Percentiles rank a stretch among this genome's conserved stretches.
These are phyloP conservation scores for Petunia secreta DNA, from an alignment of 257 asterid genomes.

Conservation along the genomic window DNA sequence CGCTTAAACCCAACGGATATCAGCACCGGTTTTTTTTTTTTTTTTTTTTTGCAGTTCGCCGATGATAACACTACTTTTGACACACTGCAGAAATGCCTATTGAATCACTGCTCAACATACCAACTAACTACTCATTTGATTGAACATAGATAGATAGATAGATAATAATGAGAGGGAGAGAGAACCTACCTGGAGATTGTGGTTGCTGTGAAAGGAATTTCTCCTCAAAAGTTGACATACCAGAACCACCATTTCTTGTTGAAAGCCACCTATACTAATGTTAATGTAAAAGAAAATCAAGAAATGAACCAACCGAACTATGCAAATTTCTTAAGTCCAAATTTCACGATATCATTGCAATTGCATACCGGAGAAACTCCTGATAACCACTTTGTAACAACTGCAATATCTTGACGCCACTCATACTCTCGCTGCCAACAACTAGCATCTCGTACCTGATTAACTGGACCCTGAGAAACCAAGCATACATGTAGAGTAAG, in stretches of 20 bases:
- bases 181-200: slow-evolving; percentile 75
- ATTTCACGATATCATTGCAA: slow-evolving; percentile 22
- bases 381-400: slow-evolving; percentile 95
- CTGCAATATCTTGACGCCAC: slow-evolving; percentile 99
- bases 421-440: slow-evolving; percentile 96
- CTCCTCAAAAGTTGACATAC: slow-evolving; percentile 88
- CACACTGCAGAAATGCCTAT: not conserved
- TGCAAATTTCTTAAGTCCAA: not conserved
- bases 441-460: slow-evolving; percentile 92
- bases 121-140: slow-evolving; percentile 13
- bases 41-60: not conserved
- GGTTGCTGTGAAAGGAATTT: slow-evolving; percentile 92
- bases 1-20: slow-evolving; percentile 15
- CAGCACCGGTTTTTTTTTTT: no score
- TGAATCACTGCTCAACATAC: not conserved
- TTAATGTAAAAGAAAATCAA: slow-evolving; percentile 45
- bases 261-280: slow-evolving; percentile 99
- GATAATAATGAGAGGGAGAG: slow-evolving; percentile 17
- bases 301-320: slow-evolving; percentile 24
- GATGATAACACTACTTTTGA: not conserved
- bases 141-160: not conserved
- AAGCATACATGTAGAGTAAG: slow-evolving; percentile 31
- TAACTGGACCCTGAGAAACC: slow-evolving; percentile 72
- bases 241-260: slow-evolving; percentile 67
- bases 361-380: slow-evolving; percentile 95